Conservation (phyloP, 2,329 filamentous ascomycete species). For the Tolypocladium nubicola region DNA sequence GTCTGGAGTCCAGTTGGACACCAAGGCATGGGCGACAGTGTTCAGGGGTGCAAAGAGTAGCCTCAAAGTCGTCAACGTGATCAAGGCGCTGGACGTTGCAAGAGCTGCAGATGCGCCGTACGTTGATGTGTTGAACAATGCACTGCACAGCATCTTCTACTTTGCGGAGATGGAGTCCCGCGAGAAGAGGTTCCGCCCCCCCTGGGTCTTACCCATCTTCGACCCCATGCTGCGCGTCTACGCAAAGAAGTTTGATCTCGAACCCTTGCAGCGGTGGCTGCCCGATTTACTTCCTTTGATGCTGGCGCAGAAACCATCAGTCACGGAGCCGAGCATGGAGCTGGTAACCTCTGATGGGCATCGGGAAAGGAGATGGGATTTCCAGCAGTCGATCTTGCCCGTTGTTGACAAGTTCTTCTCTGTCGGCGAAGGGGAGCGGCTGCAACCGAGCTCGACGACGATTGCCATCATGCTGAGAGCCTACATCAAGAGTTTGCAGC, state of each 20-base stretch:
- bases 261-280: slow-evolving; percentile 30
- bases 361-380: slow-evolving; percentile 15
- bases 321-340: slow-evolving; percentile 2
- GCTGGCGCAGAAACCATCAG: slow-evolving; percentile 9
- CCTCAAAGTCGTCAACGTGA: slow-evolving; percentile 42
- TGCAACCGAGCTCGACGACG: slow-evolving; percentile 27
- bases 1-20: slow-evolving; percentile 48
- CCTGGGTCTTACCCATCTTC: slow-evolving; percentile 29
- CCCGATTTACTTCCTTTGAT: slow-evolving; percentile 23
- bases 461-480: slow-evolving; percentile 36
- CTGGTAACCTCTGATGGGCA: background rate
- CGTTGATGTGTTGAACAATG: slow-evolving; percentile 23
- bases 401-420: slow-evolving; percentile 21
- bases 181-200: slow-evolving; percentile 15
- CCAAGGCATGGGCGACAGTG: slow-evolving; percentile 56
- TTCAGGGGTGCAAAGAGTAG: slow-evolving; percentile 58
- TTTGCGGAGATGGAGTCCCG: slow-evolving; percentile 29
- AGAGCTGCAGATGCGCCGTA: slow-evolving; percentile 37
- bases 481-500: slow-evolving; percentile 30
- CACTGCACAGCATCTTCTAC: slow-evolving; percentile 38
- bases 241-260: slow-evolving; percentile 33
- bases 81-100: slow-evolving; percentile 22
- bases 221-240: slow-evolving; percentile 38
- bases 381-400: slow-evolving; percentile 20
- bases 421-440: slow-evolving; percentile 7